Evolutionary conservation across 805 yeast species (phyloP), one percentile per base, ranked within the genome.

Genomic region (Ogataea chonburiensis): DNA sequence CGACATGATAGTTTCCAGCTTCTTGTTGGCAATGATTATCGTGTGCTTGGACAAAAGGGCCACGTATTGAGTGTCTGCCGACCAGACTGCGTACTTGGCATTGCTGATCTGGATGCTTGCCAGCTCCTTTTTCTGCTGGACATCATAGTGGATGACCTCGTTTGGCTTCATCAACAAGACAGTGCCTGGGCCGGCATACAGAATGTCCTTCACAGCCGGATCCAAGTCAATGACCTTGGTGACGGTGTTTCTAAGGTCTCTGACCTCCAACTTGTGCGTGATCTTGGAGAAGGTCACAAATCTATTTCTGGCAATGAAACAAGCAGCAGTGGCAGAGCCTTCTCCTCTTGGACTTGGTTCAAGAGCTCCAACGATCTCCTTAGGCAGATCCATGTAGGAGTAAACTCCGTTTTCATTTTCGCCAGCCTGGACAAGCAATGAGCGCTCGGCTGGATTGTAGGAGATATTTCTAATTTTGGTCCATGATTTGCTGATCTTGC

Each of bases 11-110:
- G 79, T 65, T 57, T 86, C 88, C 51, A 91, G 72, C 46, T 77
- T 81, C 60, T 80, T 82, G 52, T 78, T 80, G 18, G 89, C 95
- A 52, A 93, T 79, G 10, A 95, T 84, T 52, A 93, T 85, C 14
- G 93, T 84, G 64, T 93, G 99, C 61, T 91, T 93, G 15, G 95
- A 79, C 60, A 88, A 71, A 37, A 93, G 68, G 2, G 98, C 98
- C 46, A 88, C 73, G 55, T 86, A 76, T 57, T 83, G 84, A 28
- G 94, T 93, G 61, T 87, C 95, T 32, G 71, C 67, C 14, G 96
- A 86, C 96, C 96, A 88, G 8, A 80, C 64, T 14, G 79, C 93
- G 53, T 91, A 89, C 63, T 93, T 91, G 44, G 88, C 89, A 53
- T 85, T 85, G 58, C 75, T 76, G 32, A 78, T 84, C 38, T 76